Conservation (phyloP, 2,329 filamentous ascomycete genomes). For the Sordariomycetes sp. region DNA sequence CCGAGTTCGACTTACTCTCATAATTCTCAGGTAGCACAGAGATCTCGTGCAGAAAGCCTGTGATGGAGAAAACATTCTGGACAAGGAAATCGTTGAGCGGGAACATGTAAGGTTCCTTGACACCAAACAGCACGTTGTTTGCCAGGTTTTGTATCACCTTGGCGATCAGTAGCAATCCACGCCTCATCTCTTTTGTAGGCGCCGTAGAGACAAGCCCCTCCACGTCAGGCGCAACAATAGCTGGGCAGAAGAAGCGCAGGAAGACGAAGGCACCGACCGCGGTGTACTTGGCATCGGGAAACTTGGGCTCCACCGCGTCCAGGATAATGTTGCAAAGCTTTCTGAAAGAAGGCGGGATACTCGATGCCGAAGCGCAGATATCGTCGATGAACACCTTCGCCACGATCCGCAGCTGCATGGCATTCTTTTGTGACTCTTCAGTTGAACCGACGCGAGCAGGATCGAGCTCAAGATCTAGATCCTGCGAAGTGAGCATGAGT, state of each 20-base stretch:
- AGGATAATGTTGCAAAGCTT: constrained; percentile 62
- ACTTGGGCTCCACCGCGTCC: constrained; percentile 51
- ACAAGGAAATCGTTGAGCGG: constrained; percentile 60
- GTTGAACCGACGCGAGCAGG: constrained; percentile 49
- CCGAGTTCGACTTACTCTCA: constrained; percentile 28
- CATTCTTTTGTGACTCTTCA: constrained; percentile 59
- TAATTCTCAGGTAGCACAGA: constrained; percentile 45
- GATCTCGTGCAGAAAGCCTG: constrained; percentile 57
- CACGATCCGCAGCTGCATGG: constrained; percentile 55
- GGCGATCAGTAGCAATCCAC: constrained; percentile 58
- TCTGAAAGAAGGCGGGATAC: constrained; percentile 54
- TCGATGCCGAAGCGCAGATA: constrained; percentile 53
- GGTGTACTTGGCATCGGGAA: constrained; percentile 63
- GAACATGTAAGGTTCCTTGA: constrained; percentile 66
- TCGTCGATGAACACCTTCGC: constrained; percentile 65
- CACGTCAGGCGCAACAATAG: constrained; percentile 60
- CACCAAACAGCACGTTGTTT: constrained; percentile 63
- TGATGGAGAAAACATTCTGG: constrained; percentile 59
- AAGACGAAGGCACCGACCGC: constrained; percentile 65
- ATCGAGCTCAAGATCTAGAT: constrained; percentile 60
- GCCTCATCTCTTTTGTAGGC: constrained; percentile 60
- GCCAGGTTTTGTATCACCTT: constrained; percentile 65
- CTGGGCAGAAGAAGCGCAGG: constrained; percentile 63
- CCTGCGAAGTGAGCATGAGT: constrained; percentile 56
- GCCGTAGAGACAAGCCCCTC: constrained; percentile 53